Percentiles rank a stretch among this genome's conserved stretches.
phyloP scores from a whole-genome alignment of 768 basidiomycete species.

The Chalciporus chontae region DNA sequence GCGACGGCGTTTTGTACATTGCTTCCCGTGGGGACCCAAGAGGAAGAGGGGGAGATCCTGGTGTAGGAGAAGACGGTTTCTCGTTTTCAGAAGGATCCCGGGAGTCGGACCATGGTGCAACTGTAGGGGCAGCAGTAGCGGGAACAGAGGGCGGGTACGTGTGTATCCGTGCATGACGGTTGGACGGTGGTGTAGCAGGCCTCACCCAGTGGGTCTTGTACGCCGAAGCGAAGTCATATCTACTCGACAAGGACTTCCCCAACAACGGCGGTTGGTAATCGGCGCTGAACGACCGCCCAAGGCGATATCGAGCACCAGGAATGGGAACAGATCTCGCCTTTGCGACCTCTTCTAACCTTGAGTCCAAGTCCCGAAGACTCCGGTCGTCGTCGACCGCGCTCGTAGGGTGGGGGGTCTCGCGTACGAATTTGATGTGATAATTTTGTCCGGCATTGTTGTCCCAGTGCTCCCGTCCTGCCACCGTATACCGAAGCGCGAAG shows the following conservation, averaged over 20 bases:
- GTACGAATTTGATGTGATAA: conserved; percentile 69
- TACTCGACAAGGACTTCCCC: conserved; percentile 43
- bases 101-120: conserved; percentile 38
- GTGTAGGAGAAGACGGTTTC: background rate
- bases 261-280: conserved; percentile 21
- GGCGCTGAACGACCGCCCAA: conserved; percentile 27
- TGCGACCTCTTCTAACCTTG: conserved; percentile 64
- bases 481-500: conserved; percentile 70
- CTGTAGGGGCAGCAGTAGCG: conserved; percentile 28
- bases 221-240: conserved; percentile 58
- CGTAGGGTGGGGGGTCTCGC: conserved; percentile 21
- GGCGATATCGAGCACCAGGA: conserved; percentile 10
- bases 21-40: conserved; percentile 22
- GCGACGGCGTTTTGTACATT: conserved; percentile 6
- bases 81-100: conserved; percentile 1
- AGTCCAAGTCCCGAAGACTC: conserved; percentile 59
- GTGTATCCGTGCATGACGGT: conserved; percentile 37
- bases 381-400: conserved; percentile 36
- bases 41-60: conserved; percentile 10
- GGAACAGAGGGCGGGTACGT: conserved; percentile 49
- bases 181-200: conserved; percentile 1
- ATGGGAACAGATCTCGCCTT: conserved; percentile 26
- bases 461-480: conserved; percentile 80
- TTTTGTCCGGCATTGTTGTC: conserved; percentile 84
- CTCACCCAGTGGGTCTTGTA: conserved; percentile 37